phyloP scores from a whole-genome alignment of 495 filamentous ascomycete species.

The Penicillium taxi region DNA sequence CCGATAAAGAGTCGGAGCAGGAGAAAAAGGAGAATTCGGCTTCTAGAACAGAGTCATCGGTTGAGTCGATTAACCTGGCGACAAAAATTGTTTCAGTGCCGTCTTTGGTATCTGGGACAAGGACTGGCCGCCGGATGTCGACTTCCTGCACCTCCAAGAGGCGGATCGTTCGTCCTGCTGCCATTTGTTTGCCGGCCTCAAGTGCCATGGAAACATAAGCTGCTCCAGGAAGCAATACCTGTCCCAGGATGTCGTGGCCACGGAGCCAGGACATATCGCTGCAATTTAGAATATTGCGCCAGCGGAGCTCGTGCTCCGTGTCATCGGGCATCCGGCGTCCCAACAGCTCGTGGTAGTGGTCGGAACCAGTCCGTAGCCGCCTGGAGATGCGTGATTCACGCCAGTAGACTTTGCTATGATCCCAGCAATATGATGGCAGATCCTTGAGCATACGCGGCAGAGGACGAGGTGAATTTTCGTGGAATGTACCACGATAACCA shows the following conservation, averaged over 20 bases:
- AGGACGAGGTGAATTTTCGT: not conserved
- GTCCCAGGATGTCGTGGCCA: conserved; percentile 28
- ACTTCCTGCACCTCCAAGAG: conserved; percentile 4
- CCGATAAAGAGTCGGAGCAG: too few relatives aligned
- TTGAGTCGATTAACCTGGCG: conserved; percentile 2
- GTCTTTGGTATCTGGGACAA: conserved; percentile 1
- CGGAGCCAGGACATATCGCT: conserved; percentile 29
- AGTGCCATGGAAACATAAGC: conserved; percentile 51
- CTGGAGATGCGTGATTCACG: conserved; percentile 34
- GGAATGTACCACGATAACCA: not conserved
- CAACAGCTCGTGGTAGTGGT: conserved; percentile 16
- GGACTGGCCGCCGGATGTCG: conserved; percentile 1
- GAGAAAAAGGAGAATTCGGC: too few relatives aligned
- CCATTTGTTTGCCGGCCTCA: conserved; percentile 31
- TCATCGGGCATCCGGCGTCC: conserved; percentile 11
- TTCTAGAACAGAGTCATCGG: not conserved
- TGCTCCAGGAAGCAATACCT: conserved; percentile 49
- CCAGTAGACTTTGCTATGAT: conserved; percentile 36
- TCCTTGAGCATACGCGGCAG: too few relatives aligned
- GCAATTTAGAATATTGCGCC: conserved; percentile 21
- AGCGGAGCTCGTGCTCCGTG: conserved; percentile 9
- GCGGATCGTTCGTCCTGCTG: not conserved
- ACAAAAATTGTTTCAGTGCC: conserved; percentile 7
- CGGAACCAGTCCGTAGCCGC: conserved; percentile 10
- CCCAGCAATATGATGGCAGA: conserved; percentile 44